Evolutionary conservation across 768 basidiomycete species (phyloP), one percentile per base, ranked within the genome.

Genomic region (Rubroboletus pulcherrimus): DNA sequence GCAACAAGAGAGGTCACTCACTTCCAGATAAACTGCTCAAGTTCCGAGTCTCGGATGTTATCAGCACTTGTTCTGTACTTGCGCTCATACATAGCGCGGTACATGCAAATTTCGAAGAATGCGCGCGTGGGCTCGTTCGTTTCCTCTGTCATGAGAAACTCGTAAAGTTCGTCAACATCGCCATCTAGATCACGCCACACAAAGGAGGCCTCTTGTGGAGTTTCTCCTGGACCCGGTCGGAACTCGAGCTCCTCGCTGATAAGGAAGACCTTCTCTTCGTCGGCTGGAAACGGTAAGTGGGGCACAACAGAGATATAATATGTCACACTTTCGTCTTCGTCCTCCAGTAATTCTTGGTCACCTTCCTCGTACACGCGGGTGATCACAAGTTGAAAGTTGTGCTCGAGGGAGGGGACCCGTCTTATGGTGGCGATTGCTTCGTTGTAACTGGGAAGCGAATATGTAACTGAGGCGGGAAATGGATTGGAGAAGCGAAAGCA

Each of bases 351-450:
- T 65, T 96, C 90, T 71, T 96, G 93, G 67, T 98, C 95, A 3
- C 93, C 97, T 59, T 98, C 96, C 63, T 98, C 93, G 66, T 91
- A 98, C 1, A 97, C 94, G 57, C 95, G 80, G n/a, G 94, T 97
- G 51, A 98, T 86, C 10, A 97, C 95, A 10, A 99, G 81, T 70
- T 98, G 91, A 68, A 87, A 91, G 72, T 84, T 86, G 78, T 85
- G 91, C 61, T 82, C 90, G 42, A 89, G 66, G 1, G 84, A 78
- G 33, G 89, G 84, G 45, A 89, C 84, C 55, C 94, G 84, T 53
- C 97, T 85, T 67, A 99, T 88, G 24, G 95, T 93, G 10, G 89
- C 88, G 77, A 97, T 94, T 6, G 95, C 95, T 62, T 97, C 94
- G 60, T 92, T 93, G 73, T 91, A 98, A 66, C 96, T 98, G 67